Evolutionary conservation across 1,139 yeast genomes (phyloP), one percentile per base, ranked within the genome.

Genomic region (Blastobotrys capitulatus): DNA sequence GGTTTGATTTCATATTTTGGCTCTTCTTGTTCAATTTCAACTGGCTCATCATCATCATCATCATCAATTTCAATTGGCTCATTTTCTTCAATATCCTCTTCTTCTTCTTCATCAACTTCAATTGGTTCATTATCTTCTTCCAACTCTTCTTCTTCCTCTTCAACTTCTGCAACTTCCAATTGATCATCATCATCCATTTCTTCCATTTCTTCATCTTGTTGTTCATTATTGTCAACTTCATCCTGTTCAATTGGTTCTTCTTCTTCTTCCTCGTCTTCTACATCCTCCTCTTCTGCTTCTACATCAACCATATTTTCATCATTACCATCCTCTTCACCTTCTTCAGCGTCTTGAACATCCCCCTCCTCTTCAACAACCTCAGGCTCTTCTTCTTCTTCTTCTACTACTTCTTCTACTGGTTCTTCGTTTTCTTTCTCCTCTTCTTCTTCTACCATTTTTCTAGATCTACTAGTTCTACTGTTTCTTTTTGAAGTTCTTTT

Each of bases 311-410:
- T 18, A 8, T 34, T 9, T 34, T 51, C 50, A 25, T 54, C 53
- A 41, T 57, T 52, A 54, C 55, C 39, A 57, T 57, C 39, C 56
- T 57, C 38, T 44, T 41, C 42, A 42, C 52, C 36, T 37, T 27
- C 44, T 15, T 6, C 22, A 13, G 38, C 51, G 35, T 41, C 34
- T 38, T 38, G 41, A 13, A 18, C 47, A 10, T 6, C 35, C 35
- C 15, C 35, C 25, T 27, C 29, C 13, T 27, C 38, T 2, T 38
- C 39, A 13, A 13, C 42, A 15, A n/a, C n/a, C n/a, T n/a, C n/a
- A n/a, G n/a, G n/a, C n/a, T n/a, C n/a, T n/a, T n/a, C n/a, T n/a
- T n/a, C n/a, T 34, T 32, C 22, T 44, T 38, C 32, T 44, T 38
- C 29, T 39, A 6, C 41, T 45, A 20, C 31, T 29, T 8, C 31